Evolutionary conservation across 495 filamentous ascomycete genomes (phyloP), one percentile per base, ranked within the genome.

Genomic region (Xylaria venustula): DNA sequence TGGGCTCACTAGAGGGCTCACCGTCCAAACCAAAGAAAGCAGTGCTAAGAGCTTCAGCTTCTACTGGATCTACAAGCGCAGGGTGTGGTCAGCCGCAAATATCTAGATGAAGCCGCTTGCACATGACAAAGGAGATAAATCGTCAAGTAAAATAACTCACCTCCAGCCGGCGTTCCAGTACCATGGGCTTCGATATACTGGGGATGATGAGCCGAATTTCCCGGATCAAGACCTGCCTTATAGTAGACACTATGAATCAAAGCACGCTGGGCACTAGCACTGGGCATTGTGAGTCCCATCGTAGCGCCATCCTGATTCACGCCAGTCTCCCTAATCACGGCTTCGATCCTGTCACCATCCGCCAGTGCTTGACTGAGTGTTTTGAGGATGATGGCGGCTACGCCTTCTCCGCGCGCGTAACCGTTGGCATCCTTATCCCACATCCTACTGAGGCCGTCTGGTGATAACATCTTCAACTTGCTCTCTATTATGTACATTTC

Each of bases 381-480:
- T 64, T 90, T 90, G 7, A 90, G 53, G 11, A 34, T 34, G 11
- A 34, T 11, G 11, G 30, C 30, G 5, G 30, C 30, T 11, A 34
- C 30, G 11, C 30, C 30, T 5, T 34, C 30, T 0, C 74, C 87
- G 3, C 88, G 82, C 0, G 26, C 88, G 67, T 87, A 90, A 0
- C 88, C 88, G 64, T 87, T 75, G 0, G 86, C 88, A 0, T 63
- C 53, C 0, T 73, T 69, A 62, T 87, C 84, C 52, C 74, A 76
- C 22, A 74, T 70, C 20, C 67, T 70, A 0, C 64, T 68, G 17
- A 66, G 67, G 20, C 73, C 73, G 44, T 69, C 67, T 20, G 66
- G 68, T 20, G 69, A 72, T 1, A 50, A 5, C 26, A 50, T 30
- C 1, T 34, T 1, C 15, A 50, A 1, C 8, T 62, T 61, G 7